phyloP scores from a whole-genome alignment of 2,329 filamentous ascomycete species.

The Phyllosticta capitalensis region DNA sequence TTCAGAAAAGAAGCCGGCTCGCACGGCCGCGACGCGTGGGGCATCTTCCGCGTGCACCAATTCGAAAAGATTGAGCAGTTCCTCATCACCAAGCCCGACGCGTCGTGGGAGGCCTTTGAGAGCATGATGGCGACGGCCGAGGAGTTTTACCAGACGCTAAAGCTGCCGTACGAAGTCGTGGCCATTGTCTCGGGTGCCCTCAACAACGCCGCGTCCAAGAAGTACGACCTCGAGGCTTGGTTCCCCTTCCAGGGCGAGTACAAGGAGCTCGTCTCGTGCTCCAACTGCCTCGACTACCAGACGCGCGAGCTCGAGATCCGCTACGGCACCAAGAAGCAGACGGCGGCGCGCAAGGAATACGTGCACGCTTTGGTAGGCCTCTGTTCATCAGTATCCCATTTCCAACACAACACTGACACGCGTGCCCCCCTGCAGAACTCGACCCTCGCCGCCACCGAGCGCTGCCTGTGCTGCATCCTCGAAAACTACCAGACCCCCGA shows the following conservation, averaged over 20 bases:
- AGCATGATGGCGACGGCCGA: slow-evolving; percentile 86
- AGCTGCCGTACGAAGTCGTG: slow-evolving; percentile 83
- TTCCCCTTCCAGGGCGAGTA: slow-evolving; percentile 95
- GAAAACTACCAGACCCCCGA: slow-evolving; percentile 96
- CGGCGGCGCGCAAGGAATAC: slow-evolving; percentile 72
- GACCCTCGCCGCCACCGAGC: slow-evolving; percentile 76
- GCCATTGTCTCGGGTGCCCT: slow-evolving; percentile 93
- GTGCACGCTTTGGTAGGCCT: slow-evolving; percentile 61
- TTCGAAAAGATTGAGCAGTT: slow-evolving; percentile 93
- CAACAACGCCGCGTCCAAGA: slow-evolving; percentile 58
- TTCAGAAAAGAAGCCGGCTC: slow-evolving; percentile 93
- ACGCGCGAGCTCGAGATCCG: slow-evolving; percentile 87
- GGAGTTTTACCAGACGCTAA: slow-evolving; percentile 87
- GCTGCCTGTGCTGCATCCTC: slow-evolving; percentile 85
- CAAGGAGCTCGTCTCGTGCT: slow-evolving; percentile 95
- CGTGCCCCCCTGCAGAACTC: slow-evolving; percentile 47
- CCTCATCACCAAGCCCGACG: slow-evolving; percentile 65
- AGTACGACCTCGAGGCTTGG: slow-evolving; percentile 93
- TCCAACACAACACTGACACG: background rate
- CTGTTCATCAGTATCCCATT: background rate
- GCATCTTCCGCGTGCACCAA: slow-evolving; percentile 95
- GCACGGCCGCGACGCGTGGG: slow-evolving; percentile 91
- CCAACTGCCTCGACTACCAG: slow-evolving; percentile 98
- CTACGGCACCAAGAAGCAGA: slow-evolving; percentile 73
- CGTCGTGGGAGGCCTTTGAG: slow-evolving; percentile 89